These are phyloP conservation scores for Wickerhamiella vanderwaltii DNA, from an alignment of 805 yeast species.

Conservation along the genomic window DNA sequence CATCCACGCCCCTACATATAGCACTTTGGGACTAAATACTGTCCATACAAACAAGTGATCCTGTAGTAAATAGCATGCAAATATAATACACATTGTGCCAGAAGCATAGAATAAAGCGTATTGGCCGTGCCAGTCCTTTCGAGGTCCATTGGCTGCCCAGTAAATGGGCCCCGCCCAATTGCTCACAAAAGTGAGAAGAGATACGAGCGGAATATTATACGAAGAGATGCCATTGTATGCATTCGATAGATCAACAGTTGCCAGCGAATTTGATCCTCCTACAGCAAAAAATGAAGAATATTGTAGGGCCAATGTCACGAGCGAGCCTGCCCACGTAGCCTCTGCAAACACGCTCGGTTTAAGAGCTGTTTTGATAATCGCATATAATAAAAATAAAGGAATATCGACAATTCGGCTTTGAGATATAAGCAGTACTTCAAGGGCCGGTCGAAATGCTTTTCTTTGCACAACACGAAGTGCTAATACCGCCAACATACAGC, in stretches of 20 bases:
- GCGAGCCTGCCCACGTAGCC: neutral
- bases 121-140: neutral
- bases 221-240: conserved; percentile 79
- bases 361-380: neutral
- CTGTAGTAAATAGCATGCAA: conserved; percentile 60
- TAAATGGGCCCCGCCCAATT: conserved; percentile 78
- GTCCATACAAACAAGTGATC: conserved; percentile 95
- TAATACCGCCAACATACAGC: neutral
- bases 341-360: neutral
- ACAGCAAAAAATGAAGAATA: conserved; percentile 70
- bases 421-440: conserved; percentile 32
- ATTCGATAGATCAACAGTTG: conserved; percentile 80
- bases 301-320: conserved; percentile 44
- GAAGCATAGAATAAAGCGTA: conserved; percentile 15
- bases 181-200: conserved; percentile 64
- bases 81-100: conserved; percentile 14
- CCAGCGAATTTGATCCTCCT: conserved; percentile 86
- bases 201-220: conserved; percentile 61
- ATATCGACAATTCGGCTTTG: conserved; percentile 45
- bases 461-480: neutral
- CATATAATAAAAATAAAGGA: conserved; percentile 34
- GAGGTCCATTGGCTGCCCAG: conserved; percentile 48
- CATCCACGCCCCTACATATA: conserved; percentile 69
- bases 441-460: neutral
- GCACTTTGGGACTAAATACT: conserved; percentile 84